These are phyloP conservation scores for Albatrellus ellisii DNA, from an alignment of 768 basidiomycete genomes.

Conservation along the genomic window DNA sequence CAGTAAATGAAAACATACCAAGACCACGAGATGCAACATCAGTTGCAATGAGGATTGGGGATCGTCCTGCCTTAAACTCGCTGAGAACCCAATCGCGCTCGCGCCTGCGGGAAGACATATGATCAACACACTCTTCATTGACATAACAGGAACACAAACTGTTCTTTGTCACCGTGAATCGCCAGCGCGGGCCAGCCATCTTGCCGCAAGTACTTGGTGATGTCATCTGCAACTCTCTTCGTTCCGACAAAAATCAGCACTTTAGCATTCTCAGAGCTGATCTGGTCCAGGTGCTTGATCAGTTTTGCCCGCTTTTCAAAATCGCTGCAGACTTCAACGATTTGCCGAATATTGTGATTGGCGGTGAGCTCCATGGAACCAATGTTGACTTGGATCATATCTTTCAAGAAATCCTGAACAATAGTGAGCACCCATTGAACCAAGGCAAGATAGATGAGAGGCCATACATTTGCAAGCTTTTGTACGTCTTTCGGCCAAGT, in stretches of 20 bases:
- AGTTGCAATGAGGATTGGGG: constrained; percentile 96
- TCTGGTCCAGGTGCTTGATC: constrained; percentile 93
- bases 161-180: constrained; percentile 99
- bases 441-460: background rate
- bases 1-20: constrained; percentile 63
- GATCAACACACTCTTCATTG: constrained; percentile 1
- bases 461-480: constrained; percentile 73
- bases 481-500: constrained; percentile 99
- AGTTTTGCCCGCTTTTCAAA: constrained; percentile 95
- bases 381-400: constrained; percentile 98
- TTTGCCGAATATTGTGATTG: constrained; percentile 94
- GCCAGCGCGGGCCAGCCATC: constrained; percentile 99
- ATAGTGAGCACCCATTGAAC: background rate
- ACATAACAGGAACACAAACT: constrained; percentile 39
- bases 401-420: constrained; percentile 79
- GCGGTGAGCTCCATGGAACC: constrained; percentile 98
- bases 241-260: constrained; percentile 98
- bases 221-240: constrained; percentile 95
- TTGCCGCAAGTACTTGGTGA: constrained; percentile 94
- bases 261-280: constrained; percentile 94
- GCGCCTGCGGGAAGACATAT: constrained; percentile 38
- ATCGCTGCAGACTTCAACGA: constrained; percentile 93
- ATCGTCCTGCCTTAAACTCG: constrained; percentile 97
- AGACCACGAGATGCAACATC: constrained; percentile 99
- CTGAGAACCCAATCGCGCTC: constrained; percentile 99